Evolutionary conservation across 495 filamentous ascomycete species (phyloP), one percentile per base, ranked within the genome.

Genomic region (Jackrogersella minutella): DNA sequence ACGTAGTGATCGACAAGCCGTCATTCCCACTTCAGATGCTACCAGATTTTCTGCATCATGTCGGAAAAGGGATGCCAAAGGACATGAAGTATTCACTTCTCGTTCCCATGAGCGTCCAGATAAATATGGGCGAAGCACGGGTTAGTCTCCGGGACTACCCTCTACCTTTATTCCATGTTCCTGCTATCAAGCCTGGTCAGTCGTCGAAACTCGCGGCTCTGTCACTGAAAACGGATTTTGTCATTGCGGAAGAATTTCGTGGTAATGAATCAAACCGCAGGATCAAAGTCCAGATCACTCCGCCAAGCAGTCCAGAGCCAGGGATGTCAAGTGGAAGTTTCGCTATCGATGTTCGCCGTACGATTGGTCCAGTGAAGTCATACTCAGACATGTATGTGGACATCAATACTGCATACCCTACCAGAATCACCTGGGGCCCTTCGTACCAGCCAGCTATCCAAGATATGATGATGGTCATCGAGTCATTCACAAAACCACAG

Each of bases 381-480:
- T 99, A 94, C 73, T 97, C 96, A 0, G 91, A 98, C 65, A 91
- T 97, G 64, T 84, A 82, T 16, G 82, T 98, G 64, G 91, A 96
- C 53, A 96, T 99, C 71, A 94, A 97, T 73, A 97, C 94, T 3
- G 89, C 88, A 59, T 86, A 91, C 62, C 89, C 96, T 7, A 99
- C 95, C 6, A 87, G 90, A 56, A 93, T 98, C 50, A 97, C 93
- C 28, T 99, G 95, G 95, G 92, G 93, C 36, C 91, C 93, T 58
- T 97, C 95, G 0, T 98, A 98, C 72, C 95, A 99, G 64, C 95
- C 95, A 22, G 96, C 93, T 9, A 97, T 99, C 54, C 95, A 99
- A 76, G 95, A 99, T 71, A 97, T 97, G 91, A 99, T 99, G 95
- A 97, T 98, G 87, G 92, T 96, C 21, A 92, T 99, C 59, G 95